A percentile compares a stretch with the other conserved stretches of the same genome.
Evolutionary conservation across 2,329 filamentous ascomycete genomes (phyloP).

Genomic region (Didymella arachidicola): DNA sequence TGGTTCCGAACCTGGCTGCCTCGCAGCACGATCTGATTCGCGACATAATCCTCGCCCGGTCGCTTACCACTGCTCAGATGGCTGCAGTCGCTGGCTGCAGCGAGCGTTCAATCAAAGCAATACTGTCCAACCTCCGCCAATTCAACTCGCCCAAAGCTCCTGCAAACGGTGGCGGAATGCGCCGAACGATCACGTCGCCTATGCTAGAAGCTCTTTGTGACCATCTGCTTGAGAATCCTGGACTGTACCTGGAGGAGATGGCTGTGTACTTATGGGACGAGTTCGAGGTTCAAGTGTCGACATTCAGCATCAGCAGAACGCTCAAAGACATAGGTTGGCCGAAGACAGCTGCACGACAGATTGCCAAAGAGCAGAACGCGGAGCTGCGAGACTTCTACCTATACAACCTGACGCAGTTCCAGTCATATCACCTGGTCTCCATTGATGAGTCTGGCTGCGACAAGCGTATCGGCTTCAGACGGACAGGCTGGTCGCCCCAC

Average conservation of each 20-base stretch:
- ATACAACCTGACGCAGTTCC: too few relatives aligned
- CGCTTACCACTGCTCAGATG: not conserved
- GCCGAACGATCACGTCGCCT: slow-evolving; percentile 4
- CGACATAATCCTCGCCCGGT: not conserved
- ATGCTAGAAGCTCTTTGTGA: slow-evolving; percentile 42
- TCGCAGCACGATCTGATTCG: not conserved
- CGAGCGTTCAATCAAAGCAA: not conserved
- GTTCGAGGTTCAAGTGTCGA: slow-evolving; percentile 29
- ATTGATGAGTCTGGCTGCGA: too few relatives aligned
- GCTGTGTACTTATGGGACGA: slow-evolving; percentile 38
- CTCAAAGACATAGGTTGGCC: too few relatives aligned
- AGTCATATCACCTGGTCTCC: too few relatives aligned
- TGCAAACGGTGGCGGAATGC: not conserved
- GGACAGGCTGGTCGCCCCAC: too few relatives aligned
- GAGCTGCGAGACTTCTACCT: too few relatives aligned
- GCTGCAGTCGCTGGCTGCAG: not conserved
- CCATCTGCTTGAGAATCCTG: slow-evolving; percentile 40
- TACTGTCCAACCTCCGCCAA: not conserved
- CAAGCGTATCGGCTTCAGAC: too few relatives aligned
- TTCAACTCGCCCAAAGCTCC: not conserved
- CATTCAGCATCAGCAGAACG: slow-evolving; percentile 31
- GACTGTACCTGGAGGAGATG: slow-evolving; percentile 39
- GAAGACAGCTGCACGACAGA: too few relatives aligned
- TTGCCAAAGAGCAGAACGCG: too few relatives aligned
- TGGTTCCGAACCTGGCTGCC: too few relatives aligned